These are phyloP conservation scores for Trichaptum fuscoviolaceum DNA, from an alignment of 768 basidiomycete genomes.

Conservation along the genomic window DNA sequence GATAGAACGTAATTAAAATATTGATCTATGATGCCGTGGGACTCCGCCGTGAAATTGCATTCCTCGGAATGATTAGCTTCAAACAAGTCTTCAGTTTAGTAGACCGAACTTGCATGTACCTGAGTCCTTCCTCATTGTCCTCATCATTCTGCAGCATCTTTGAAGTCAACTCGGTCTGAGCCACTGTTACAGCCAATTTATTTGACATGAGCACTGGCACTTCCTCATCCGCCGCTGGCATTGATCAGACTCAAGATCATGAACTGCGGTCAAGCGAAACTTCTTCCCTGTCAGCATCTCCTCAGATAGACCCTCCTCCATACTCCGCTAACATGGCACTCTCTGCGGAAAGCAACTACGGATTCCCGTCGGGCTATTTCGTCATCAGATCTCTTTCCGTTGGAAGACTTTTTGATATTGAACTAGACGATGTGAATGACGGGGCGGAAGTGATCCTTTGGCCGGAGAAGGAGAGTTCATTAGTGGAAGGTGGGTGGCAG, in stretches of 20 bases:
- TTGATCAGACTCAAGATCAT: not conserved
- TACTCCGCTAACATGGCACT: not conserved
- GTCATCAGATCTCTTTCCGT: conserved; percentile 50
- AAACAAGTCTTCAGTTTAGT: too few species aligned
- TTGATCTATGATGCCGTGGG: too few species aligned
- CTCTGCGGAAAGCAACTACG: conserved; percentile 4
- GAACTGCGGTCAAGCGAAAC: not conserved
- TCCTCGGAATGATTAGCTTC: too few species aligned
- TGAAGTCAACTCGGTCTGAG: not conserved
- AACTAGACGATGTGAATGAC: conserved; percentile 48
- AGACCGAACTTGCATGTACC: too few species aligned
- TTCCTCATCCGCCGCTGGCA: not conserved
- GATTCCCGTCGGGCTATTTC: conserved; percentile 53
- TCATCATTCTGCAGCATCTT: too few species aligned
- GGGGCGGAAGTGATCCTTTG: conserved; percentile 60
- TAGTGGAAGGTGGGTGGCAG: conserved; percentile 60
- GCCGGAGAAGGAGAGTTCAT: conserved; percentile 67
- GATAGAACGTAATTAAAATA: too few species aligned
- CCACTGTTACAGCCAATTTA: not conserved
- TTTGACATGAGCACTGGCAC: not conserved
- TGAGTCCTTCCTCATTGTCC: too few species aligned
- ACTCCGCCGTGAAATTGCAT: too few species aligned
- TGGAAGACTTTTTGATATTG: conserved; percentile 54
- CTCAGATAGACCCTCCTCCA: not conserved
- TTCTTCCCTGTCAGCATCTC: not conserved